Evolutionary conservation across 495 filamentous ascomycete genomes (phyloP).

Genomic region (Hamigera avellanea): DNA sequence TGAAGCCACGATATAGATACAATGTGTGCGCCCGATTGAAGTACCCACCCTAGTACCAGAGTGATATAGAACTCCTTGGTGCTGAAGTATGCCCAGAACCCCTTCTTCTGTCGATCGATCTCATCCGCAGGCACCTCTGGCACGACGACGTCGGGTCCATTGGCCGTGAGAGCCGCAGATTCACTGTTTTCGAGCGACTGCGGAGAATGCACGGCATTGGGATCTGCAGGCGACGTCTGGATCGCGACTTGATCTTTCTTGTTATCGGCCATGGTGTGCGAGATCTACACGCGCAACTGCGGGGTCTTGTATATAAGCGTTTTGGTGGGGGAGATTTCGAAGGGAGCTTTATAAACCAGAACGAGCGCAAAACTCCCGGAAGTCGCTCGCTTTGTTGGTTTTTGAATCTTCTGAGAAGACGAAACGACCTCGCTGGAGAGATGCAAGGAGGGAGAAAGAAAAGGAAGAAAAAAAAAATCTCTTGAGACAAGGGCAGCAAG

Average conservation of each 20-base stretch:
- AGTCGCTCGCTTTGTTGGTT: conserved; percentile 37
- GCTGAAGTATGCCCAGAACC: conserved; percentile 66
- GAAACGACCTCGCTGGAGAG: neutral
- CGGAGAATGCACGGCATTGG: conserved; percentile 1
- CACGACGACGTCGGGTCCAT: conserved; percentile 10
- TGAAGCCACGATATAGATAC: no score
- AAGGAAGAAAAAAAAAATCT: conserved; percentile 1
- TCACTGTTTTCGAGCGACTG: no score
- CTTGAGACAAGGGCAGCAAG: no score
- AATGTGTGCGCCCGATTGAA: no score
- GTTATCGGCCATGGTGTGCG: conserved; percentile 15
- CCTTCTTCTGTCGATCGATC: conserved; percentile 33
- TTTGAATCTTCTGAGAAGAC: neutral
- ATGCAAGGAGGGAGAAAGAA: conserved; percentile 1
- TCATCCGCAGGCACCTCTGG: conserved; percentile 20
- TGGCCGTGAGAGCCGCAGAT: neutral
- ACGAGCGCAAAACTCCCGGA: conserved; percentile 49
- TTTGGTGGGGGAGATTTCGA: neutral
- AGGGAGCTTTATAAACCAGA: conserved; percentile 34
- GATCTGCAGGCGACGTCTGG: conserved; percentile 11
- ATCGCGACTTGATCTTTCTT: conserved; percentile 16
- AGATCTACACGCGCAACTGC: neutral
- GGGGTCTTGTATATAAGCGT: neutral
- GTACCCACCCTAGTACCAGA: conserved; percentile 55
- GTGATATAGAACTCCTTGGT: conserved; percentile 84